Conservation (phyloP, 805 yeast genomes). For the Metschnikowia picachoensis region DNA sequence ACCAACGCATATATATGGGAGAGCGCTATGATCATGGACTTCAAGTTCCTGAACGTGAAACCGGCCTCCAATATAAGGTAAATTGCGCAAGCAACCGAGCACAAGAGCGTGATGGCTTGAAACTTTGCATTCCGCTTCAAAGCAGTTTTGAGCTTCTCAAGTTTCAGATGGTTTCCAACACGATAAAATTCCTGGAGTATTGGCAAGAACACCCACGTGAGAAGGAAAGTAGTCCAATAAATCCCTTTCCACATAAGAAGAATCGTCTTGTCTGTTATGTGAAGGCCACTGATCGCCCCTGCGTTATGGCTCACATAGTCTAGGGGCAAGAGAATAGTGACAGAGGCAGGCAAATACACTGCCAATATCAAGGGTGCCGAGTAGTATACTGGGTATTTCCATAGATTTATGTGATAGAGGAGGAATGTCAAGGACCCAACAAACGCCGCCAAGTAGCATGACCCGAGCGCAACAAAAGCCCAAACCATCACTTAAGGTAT, state of each 20-base stretch:
- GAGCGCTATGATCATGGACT: conserved; percentile 65
- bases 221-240: conserved; percentile 76
- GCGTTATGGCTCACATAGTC: conserved; percentile 60
- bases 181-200: conserved; percentile 67
- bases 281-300: conserved; percentile 37
- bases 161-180: conserved; percentile 58
- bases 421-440: conserved; percentile 30
- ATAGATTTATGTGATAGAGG: conserved; percentile 33
- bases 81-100: conserved; percentile 51
- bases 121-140: conserved; percentile 53
- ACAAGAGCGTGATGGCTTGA: conserved; percentile 52
- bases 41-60: conserved; percentile 51
- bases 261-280: conserved; percentile 20
- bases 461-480: conserved; percentile 7
- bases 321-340: conserved; percentile 67
- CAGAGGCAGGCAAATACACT: conserved; percentile 70
- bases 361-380: conserved; percentile 51
- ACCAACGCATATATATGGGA: conserved; percentile 75
- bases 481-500: neutral
- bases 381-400: conserved; percentile 38
- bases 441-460: conserved; percentile 28
- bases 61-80: conserved; percentile 58
- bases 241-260: conserved; percentile 66
- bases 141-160: conserved; percentile 52
- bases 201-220: conserved; percentile 78